Evolutionary conservation across 2,329 filamentous ascomycete genomes (phyloP), one percentile per base, ranked within the genome.

Genomic region (Aspergillus fischeri): DNA sequence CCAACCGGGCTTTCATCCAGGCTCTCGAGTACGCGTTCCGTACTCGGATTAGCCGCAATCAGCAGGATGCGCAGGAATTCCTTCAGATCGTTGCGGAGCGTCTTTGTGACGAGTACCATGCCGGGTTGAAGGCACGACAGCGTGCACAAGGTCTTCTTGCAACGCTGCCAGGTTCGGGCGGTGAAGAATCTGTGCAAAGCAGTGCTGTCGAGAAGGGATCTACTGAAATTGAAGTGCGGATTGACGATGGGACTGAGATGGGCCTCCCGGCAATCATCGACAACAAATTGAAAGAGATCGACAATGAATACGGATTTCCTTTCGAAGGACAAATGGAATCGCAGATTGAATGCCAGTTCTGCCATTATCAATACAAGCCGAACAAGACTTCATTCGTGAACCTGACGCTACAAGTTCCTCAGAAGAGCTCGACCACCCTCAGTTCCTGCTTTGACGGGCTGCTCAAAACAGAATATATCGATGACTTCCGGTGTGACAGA

Each of bases 1-100:
- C 90, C 17, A 92, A 93, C 3, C 83, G 86, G n/a, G 83, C 83
- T 0, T 97, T 99, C 70, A 89, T 99, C 47, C 81, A 83, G 61
- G 88, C 90, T 0, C 80, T 99, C 52, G 94, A 99, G 77, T 80
- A 81, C 29, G 92, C 93, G 0, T 99, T 97, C 70, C 86, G 86
- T 55, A 93, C 95, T 67, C 86, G 90, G 66, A 96, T 99, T 66
- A 97, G 90, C 70, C 83, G 93, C 54, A 91, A 94, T 70, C 94
- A 99, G 75, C 94, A 99, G 75, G 94, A 99, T 77, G 94, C 94
- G 10, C 94, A 99, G 70, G 94, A 99, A 73, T 97, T 99, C 62
- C 77, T 99, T 55, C 94, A 99, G 76, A 88, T 97, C 51, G 88
- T 99, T 11, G 89, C 91, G 2, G 93, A 99, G 77, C 84, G 93